phyloP scores from a whole-genome alignment of 2,329 filamentous ascomycete species.

The Penicillium sp. region DNA sequence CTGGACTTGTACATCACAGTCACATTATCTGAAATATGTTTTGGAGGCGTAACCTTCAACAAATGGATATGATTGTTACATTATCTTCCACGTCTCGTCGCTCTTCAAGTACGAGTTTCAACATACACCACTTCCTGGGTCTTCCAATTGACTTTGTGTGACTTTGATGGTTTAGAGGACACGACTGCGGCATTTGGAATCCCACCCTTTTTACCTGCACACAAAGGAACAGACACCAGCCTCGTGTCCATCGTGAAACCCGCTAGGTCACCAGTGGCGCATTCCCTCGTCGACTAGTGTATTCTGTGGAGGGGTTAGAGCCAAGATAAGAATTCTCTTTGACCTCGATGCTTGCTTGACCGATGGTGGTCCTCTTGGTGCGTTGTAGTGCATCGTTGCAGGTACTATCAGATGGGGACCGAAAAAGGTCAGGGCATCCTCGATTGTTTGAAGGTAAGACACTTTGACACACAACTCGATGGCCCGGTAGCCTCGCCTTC shows the following conservation, averaged over 20 bases:
- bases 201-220: too few relatives aligned
- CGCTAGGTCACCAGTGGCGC: conserved; percentile 2
- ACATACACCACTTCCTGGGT: too few relatives aligned
- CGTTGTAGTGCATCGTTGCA: too few relatives aligned
- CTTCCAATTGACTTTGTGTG: too few relatives aligned
- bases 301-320: not conserved
- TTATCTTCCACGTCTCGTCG: too few relatives aligned
- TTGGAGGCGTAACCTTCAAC: conserved; percentile 10
- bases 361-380: not conserved
- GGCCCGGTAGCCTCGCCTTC: not conserved
- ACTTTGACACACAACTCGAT: not conserved
- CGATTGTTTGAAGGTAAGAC: conserved; percentile 12
- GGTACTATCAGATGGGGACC: not conserved
- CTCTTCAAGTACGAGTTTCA: too few relatives aligned
- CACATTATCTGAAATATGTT: too few relatives aligned
- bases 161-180: too few relatives aligned
- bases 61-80: not conserved
- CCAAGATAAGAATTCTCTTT: conserved; percentile 8
- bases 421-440: not conserved
- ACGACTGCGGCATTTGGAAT: too few relatives aligned
- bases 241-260: not conserved
- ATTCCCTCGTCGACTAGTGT: not conserved
- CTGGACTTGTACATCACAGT: too few relatives aligned
- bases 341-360: not conserved
- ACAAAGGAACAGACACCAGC: too few relatives aligned